These are phyloP conservation scores for Calocera cornea DNA, from an alignment of 768 basidiomycete species.

Conservation along the genomic window DNA sequence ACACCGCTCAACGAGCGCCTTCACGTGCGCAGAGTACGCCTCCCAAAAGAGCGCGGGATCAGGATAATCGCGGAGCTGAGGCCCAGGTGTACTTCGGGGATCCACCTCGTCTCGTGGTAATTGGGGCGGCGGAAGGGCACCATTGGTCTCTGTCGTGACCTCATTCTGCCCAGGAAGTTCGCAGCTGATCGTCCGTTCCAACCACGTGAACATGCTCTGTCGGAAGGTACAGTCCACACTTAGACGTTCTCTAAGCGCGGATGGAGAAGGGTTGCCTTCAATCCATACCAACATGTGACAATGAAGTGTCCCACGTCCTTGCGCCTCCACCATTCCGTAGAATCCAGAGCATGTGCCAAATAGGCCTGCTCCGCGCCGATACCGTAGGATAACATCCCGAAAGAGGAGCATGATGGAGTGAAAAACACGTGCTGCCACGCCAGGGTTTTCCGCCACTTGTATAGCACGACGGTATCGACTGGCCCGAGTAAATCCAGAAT, in stretches of 20 bases:
- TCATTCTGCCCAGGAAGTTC: constrained; percentile 15
- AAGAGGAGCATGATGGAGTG: constrained; percentile 30
- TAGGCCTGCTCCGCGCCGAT: constrained; percentile 21
- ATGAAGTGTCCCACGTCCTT: constrained; percentile 30
- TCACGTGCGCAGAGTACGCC: not conserved
- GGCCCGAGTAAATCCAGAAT: constrained; percentile 10
- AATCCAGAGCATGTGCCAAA: constrained; percentile 26
- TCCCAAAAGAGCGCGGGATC: not conserved
- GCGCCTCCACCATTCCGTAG: constrained; percentile 32
- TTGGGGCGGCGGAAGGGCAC: not conserved
- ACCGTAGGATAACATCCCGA: constrained; percentile 21
- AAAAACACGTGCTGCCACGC: constrained; percentile 31
- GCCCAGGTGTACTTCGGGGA: not conserved
- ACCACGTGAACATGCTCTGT: constrained; percentile 13
- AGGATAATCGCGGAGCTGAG: not conserved
- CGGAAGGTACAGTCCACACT: constrained; percentile 12
- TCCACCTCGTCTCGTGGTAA: not conserved
- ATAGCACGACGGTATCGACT: constrained; percentile 20
- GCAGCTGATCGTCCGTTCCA: constrained; percentile 21
- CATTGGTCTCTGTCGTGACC: not conserved
- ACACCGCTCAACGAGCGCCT: not conserved
- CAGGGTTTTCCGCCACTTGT: constrained; percentile 31
- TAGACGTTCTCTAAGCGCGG: not conserved
- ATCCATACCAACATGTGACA: constrained; percentile 34
- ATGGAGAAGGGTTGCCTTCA: constrained; percentile 20